phyloP scores from a whole-genome alignment of 106 monocot genomes.

The Dendrobium huoshanense region DNA sequence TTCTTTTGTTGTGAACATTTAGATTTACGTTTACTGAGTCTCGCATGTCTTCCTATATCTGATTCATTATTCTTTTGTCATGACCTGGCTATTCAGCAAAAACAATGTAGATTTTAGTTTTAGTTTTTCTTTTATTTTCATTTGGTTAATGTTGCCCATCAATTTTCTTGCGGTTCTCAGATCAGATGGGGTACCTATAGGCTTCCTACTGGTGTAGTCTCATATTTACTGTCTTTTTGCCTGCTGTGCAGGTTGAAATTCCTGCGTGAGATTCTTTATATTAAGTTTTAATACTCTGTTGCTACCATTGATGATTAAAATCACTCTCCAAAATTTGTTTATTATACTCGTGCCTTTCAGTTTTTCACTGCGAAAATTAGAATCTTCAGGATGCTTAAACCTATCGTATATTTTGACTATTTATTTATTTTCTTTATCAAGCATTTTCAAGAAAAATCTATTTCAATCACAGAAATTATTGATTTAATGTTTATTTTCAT shows the following conservation, averaged over 20 bases:
- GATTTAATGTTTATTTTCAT: conserved; percentile 2
- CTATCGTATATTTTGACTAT: background rate
- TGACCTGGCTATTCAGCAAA: background rate
- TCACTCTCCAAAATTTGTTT: background rate
- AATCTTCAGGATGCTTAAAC: background rate
- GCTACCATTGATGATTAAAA: background rate
- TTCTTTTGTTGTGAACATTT: background rate
- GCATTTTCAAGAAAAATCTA: background rate
- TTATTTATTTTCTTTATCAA: background rate
- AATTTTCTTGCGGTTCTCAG: no score
- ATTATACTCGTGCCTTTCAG: background rate
- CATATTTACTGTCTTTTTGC: no score
- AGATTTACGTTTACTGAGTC: background rate
- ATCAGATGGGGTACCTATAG: no score
- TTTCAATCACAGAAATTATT: background rate
- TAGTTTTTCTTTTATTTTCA: no score
- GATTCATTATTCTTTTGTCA: background rate
- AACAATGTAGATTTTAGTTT: background rate
- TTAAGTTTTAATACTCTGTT: no score
- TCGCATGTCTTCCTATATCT: background rate
- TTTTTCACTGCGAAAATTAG: background rate
- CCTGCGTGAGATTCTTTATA: no score
- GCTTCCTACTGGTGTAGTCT: no score
- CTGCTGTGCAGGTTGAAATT: no score
- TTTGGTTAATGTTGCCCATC: no score